A percentile compares a stretch with the other conserved stretches of the same genome.
These are phyloP conservation scores for Diaporthe destruens DNA, from an alignment of 2,329 filamentous ascomycete species.

Conservation along the genomic window DNA sequence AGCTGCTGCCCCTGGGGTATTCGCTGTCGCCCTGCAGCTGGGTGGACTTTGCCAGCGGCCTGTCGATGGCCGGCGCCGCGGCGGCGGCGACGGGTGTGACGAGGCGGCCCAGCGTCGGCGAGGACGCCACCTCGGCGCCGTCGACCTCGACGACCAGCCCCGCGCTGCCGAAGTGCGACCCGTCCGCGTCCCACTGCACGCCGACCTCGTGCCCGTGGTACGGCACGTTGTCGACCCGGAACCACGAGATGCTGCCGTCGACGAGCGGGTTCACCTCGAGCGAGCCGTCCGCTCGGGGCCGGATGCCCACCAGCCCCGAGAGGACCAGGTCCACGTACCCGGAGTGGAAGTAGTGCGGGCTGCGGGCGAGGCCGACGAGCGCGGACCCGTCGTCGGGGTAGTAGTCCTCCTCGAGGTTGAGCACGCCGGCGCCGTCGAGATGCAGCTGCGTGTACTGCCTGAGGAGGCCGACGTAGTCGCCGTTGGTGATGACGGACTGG, in stretches of 20 bases:
- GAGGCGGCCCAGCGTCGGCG: conserved; percentile 47
- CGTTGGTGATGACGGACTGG: conserved; percentile 46
- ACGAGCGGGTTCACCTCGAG: conserved; percentile 57
- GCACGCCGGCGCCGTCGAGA: conserved; percentile 51
- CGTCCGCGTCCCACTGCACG: conserved; percentile 56
- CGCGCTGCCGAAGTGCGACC: conserved; percentile 48
- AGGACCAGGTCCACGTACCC: conserved; percentile 57
- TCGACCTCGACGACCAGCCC: conserved; percentile 53
- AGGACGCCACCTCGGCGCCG: conserved; percentile 49
- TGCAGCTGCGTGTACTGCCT: conserved; percentile 56
- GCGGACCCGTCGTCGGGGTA: conserved; percentile 56
- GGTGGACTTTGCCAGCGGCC: conserved; percentile 52
- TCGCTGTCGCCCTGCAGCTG: conserved; percentile 48
- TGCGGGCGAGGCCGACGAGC: conserved; percentile 57
- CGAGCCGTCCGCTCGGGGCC: conserved; percentile 52
- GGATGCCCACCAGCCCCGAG: conserved; percentile 57
- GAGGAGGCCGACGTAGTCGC: conserved; percentile 54
- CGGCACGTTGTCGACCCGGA: conserved; percentile 55
- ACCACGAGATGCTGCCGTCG: conserved; percentile 52
- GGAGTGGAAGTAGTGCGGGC: conserved; percentile 60
- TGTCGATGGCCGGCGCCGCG: conserved; percentile 47
- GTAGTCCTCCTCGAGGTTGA: conserved; percentile 59
- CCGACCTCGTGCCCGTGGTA: conserved; percentile 58
- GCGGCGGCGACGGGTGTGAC: conserved; percentile 29
- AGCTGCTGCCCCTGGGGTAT: conserved; percentile 51